phyloP scores from a whole-genome alignment of 257 asterid species.

The Lithospermum erythrorhizon region DNA sequence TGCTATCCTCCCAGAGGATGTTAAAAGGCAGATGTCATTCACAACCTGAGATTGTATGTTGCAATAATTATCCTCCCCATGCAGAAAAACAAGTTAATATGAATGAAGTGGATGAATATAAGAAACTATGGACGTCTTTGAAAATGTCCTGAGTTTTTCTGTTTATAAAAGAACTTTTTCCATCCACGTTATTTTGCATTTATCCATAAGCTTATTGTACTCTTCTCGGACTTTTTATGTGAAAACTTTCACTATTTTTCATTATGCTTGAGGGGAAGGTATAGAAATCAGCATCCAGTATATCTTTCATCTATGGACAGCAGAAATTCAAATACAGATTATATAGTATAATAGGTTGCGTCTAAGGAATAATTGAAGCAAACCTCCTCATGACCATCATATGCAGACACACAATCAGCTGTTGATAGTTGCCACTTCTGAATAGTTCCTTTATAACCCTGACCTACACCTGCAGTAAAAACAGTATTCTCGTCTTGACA shows the following conservation, averaged over 20 bases:
- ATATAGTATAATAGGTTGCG: too few species aligned
- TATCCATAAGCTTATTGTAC: background rate
- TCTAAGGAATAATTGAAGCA: constrained; percentile 12
- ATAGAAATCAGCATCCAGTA: background rate
- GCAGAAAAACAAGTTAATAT: background rate
- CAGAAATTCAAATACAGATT: background rate
- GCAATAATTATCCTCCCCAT: background rate
- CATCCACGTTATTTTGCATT: background rate
- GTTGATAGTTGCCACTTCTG: constrained; percentile 87
- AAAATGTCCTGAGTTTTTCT: background rate
- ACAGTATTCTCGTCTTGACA: constrained; percentile 71
- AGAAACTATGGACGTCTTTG: background rate
- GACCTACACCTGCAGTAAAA: constrained; percentile 95
- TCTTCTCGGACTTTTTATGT: background rate
- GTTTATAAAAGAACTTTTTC: background rate
- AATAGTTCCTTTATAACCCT: constrained; percentile 88
- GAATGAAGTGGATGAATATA: too few species aligned
- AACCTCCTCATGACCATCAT: constrained; percentile 97
- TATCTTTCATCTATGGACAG: background rate
- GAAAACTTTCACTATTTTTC: background rate
- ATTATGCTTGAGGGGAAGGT: background rate
- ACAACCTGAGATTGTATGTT: constrained; percentile 49
- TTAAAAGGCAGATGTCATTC: constrained; percentile 64
- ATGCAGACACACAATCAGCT: constrained; percentile 61
- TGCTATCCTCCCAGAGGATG: constrained; percentile 83